Conservation (phyloP, 2,329 filamentous ascomycete species). For the Cladosporium colombiae region DNA sequence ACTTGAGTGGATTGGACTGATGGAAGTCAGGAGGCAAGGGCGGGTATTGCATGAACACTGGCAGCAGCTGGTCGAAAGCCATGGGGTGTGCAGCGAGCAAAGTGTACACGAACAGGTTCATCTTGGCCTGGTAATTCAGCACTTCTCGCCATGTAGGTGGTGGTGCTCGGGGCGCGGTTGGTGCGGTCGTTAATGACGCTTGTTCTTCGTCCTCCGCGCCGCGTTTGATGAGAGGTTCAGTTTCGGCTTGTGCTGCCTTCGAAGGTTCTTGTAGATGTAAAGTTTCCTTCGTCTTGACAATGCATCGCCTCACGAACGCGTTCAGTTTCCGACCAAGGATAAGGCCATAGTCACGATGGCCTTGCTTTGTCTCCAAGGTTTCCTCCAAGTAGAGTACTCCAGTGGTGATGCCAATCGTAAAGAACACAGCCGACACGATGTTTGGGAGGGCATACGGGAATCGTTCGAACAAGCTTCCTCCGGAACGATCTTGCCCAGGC, state of each 20-base stretch:
- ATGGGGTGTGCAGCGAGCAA: slow-evolving; percentile 80
- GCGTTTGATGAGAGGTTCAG: slow-evolving; percentile 30
- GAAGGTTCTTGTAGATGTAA: slow-evolving; percentile 10
- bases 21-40: slow-evolving; percentile 56
- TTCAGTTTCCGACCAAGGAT: slow-evolving; percentile 67
- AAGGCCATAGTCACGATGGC: slow-evolving; percentile 73
- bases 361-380: slow-evolving; percentile 72
- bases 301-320: not conserved
- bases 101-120: slow-evolving; percentile 77
- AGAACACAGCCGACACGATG: slow-evolving; percentile 72
- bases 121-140: slow-evolving; percentile 70
- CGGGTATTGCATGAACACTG: slow-evolving; percentile 84
- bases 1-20: slow-evolving; percentile 69
- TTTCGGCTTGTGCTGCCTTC: slow-evolving; percentile 4
- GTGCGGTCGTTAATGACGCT: slow-evolving; percentile 22
- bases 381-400: slow-evolving; percentile 83
- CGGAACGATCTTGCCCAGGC: slow-evolving; percentile 49
- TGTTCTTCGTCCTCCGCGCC: slow-evolving; percentile 27
- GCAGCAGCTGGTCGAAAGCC: slow-evolving; percentile 82
- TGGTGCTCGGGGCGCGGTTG: slow-evolving; percentile 24
- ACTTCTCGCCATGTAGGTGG: slow-evolving; percentile 60
- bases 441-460: slow-evolving; percentile 88
- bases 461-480: slow-evolving; percentile 66
- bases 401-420: slow-evolving; percentile 72
- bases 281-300: not conserved